A percentile compares a stretch with the other conserved stretches of the same genome.
phyloP scores from a whole-genome alignment of 2,329 filamentous ascomycete genomes.

The Talaromyces marneffei region DNA sequence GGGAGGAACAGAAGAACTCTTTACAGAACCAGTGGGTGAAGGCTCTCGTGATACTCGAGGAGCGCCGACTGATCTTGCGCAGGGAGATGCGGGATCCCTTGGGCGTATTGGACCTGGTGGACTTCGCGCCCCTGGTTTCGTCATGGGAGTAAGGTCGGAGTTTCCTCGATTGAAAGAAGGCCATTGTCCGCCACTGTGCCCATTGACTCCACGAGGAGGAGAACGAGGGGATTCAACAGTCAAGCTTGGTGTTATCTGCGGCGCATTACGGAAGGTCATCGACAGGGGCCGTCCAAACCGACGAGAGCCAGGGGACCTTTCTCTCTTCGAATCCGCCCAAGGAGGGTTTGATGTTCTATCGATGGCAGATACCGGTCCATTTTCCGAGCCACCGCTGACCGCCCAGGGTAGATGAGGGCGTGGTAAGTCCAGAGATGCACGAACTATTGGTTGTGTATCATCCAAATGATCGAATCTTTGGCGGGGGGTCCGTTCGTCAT shows the following conservation, averaged over 20 bases:
- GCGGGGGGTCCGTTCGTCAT: constrained; percentile 1
- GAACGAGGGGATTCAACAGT: constrained; percentile 42
- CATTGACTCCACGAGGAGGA: constrained; percentile 30
- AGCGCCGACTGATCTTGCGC: constrained; percentile 5
- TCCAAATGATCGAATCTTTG: constrained; percentile 29
- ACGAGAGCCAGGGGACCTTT: constrained; percentile 51
- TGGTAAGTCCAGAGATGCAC: constrained; percentile 40
- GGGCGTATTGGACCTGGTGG: constrained; percentile 18
- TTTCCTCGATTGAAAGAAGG: constrained; percentile 38
- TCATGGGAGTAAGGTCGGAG: constrained; percentile 22
- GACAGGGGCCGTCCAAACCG: constrained; percentile 52
- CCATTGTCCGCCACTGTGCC: constrained; percentile 62
- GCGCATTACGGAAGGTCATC: constrained; percentile 37
- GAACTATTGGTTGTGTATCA: constrained; percentile 24
- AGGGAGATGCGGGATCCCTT: constrained; percentile 27
- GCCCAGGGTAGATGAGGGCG: constrained; percentile 38
- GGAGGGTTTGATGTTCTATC: constrained; percentile 18
- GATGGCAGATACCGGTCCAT: constrained; percentile 14
- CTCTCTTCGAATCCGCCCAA: constrained; percentile 21
- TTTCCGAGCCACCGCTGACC: constrained; percentile 18
- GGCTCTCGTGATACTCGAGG: constrained; percentile 10
- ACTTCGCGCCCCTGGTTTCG: constrained; percentile 14
- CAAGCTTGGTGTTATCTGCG: constrained; percentile 38
- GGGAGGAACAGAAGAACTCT: constrained; percentile 54
- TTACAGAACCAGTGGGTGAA: constrained; percentile 27